phyloP scores from a whole-genome alignment of 306 rosid genomes.

The Quercus alba region DNA sequence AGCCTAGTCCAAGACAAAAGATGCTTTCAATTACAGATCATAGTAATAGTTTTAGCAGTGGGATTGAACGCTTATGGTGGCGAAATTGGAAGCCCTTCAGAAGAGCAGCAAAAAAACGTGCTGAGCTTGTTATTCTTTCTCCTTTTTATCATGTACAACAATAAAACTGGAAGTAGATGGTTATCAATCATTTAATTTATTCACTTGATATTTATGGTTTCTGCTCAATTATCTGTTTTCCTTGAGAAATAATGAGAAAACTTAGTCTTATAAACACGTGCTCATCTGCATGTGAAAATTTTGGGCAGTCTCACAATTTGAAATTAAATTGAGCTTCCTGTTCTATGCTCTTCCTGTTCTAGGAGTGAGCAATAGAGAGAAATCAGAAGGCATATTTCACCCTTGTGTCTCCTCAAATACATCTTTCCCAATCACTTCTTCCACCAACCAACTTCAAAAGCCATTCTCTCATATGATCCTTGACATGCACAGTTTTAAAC shows the following conservation, averaged over 20 bases:
- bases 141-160: slow-evolving; percentile 42
- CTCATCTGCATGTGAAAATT: neutral
- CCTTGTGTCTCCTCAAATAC: too few relatives aligned
- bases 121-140: slow-evolving; percentile 56
- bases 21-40: slow-evolving; percentile 29
- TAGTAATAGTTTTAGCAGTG: slow-evolving; percentile 29
- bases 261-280: slow-evolving; percentile 2
- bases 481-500: too few relatives aligned
- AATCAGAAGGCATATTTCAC: too few relatives aligned
- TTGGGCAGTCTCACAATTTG: neutral
- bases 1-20: slow-evolving; percentile 19
- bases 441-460: too few relatives aligned
- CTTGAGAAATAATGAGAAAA: slow-evolving; percentile 7
- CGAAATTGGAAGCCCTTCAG: slow-evolving; percentile 75
- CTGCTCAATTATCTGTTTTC: slow-evolving; percentile 28
- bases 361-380: too few relatives aligned
- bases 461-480: too few relatives aligned
- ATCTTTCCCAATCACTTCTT: too few relatives aligned
- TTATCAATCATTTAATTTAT: slow-evolving; percentile 59
- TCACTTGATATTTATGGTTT: slow-evolving; percentile 51
- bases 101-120: slow-evolving; percentile 70
- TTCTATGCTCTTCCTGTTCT: too few relatives aligned
- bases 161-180: slow-evolving; percentile 26
- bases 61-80: slow-evolving; percentile 75
- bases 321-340: too few relatives aligned